A percentile compares a stretch with the other conserved stretches of the same genome.
phyloP scores from a whole-genome alignment of 176 grass and related monocot genomes.

The Phoenix dactylifera region DNA sequence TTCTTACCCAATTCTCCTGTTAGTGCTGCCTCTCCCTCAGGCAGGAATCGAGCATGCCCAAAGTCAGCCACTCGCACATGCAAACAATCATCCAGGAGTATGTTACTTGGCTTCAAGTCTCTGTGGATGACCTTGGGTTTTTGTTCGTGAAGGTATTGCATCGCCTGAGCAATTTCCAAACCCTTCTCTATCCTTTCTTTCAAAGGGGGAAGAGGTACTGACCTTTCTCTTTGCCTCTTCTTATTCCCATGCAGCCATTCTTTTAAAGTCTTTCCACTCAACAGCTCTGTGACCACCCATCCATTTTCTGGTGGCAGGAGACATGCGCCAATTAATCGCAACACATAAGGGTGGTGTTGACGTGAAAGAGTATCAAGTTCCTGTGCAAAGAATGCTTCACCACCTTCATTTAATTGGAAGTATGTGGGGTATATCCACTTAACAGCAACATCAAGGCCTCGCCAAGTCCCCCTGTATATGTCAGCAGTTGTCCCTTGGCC shows the following conservation, averaged over 20 bases:
- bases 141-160: constrained; percentile 54
- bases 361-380: constrained; percentile 46
- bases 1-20: constrained; percentile 50
- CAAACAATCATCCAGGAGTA: constrained; percentile 26
- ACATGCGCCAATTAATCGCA: constrained; percentile 40
- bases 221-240: constrained; percentile 19
- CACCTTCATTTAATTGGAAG: constrained; percentile 14
- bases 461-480: constrained; percentile 43
- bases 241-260: constrained; percentile 44
- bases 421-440: constrained; percentile 45
- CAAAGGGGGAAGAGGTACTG: constrained; percentile 21
- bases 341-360: constrained; percentile 49
- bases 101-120: constrained; percentile 59
- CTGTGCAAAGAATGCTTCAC: constrained; percentile 41
- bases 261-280: constrained; percentile 34
- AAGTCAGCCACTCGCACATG: constrained; percentile 44
- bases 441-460: constrained; percentile 44
- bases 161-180: constrained; percentile 50
- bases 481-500: constrained; percentile 43
- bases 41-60: constrained; percentile 45
- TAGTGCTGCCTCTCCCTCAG: constrained; percentile 33
- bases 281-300: constrained; percentile 53
- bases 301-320: constrained; percentile 26
- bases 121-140: constrained; percentile 48
- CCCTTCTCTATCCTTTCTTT: constrained; percentile 33